Conservation (phyloP, 192 early-diverging fungal species). For the Linnemannia zychae region DNA sequence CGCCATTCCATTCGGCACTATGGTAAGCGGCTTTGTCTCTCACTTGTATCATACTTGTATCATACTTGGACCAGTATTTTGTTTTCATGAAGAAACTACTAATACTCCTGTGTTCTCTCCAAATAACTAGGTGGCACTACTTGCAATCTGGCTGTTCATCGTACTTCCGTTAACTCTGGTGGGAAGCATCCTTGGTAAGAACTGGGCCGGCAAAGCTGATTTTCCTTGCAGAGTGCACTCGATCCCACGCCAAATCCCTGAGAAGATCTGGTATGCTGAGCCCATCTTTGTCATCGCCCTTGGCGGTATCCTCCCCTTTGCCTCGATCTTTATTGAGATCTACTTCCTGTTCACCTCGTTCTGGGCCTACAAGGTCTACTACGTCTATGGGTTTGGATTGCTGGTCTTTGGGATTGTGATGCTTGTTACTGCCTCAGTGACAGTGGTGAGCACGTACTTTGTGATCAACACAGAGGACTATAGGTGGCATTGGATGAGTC, state of each 20-base stretch:
- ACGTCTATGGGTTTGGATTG: conserved; percentile 85
- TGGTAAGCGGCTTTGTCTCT: conserved; percentile 57
- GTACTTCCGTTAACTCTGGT: conserved; percentile 79
- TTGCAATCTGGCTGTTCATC: conserved; percentile 79
- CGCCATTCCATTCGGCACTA: conserved; percentile 83
- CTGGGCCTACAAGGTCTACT: conserved; percentile 83
- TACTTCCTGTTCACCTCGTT: conserved; percentile 88
- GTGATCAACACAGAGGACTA: conserved; percentile 86
- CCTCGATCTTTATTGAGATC: conserved; percentile 87
- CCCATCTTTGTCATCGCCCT: conserved; percentile 69
- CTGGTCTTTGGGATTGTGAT: conserved; percentile 79
- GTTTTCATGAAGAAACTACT: neutral
- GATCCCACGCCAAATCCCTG: conserved; percentile 83
- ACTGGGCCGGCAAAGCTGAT: conserved; percentile 70
- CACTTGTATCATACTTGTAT: neutral
- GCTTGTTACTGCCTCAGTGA: conserved; percentile 76
- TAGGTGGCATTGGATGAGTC: conserved; percentile 87
- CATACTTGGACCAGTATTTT: neutral
- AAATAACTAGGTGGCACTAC: conserved; percentile 67
- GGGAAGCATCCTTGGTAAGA: conserved; percentile 77
- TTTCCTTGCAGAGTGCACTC: conserved; percentile 86
- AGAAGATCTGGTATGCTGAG: conserved; percentile 80
- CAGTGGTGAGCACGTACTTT: conserved; percentile 83
- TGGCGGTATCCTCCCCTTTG: conserved; percentile 83
- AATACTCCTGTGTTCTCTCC: neutral